Evolutionary conservation across 352 stramenopile species (phyloP).

Genomic region (Globisporangium ultimum): DNA sequence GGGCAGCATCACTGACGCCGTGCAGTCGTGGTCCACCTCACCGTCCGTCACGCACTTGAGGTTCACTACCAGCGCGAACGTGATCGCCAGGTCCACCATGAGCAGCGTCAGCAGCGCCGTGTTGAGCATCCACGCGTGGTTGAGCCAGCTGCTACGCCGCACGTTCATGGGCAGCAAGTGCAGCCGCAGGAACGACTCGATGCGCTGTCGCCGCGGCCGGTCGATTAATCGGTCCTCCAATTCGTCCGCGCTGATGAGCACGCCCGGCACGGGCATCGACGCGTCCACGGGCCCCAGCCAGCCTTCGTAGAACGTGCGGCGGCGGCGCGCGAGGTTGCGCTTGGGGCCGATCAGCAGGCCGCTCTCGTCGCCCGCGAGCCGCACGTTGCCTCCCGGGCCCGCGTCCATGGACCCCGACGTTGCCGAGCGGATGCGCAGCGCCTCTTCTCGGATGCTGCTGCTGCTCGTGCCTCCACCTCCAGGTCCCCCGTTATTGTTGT

Average conservation of each 20-base stretch:
- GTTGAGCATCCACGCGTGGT: slow-evolving; percentile 65
- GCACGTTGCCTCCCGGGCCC: neutral
- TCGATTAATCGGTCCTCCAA: slow-evolving; percentile 57
- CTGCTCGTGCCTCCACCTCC: slow-evolving; percentile 14
- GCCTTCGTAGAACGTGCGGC: slow-evolving; percentile 61
- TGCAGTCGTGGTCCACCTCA: slow-evolving; percentile 65
- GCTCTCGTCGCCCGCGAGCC: slow-evolving; percentile 20
- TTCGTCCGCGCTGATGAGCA: slow-evolving; percentile 67
- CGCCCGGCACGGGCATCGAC: slow-evolving; percentile 63
- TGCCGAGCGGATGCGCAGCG: slow-evolving; percentile 57
- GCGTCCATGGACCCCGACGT: slow-evolving; percentile 35
- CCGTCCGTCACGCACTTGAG: slow-evolving; percentile 76
- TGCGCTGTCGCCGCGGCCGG: slow-evolving; percentile 28
- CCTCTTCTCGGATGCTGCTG: slow-evolving; percentile 71
- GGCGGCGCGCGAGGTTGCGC: slow-evolving; percentile 13
- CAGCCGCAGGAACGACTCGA: slow-evolving; percentile 43
- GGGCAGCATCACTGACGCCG: slow-evolving; percentile 65
- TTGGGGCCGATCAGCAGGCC: slow-evolving; percentile 22
- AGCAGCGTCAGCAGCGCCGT: slow-evolving; percentile 59
- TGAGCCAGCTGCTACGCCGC: slow-evolving; percentile 45
- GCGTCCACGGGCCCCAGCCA: slow-evolving; percentile 72
- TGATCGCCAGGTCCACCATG: slow-evolving; percentile 78
- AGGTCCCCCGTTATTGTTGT: slow-evolving; percentile 3
- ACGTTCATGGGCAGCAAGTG: slow-evolving; percentile 59
- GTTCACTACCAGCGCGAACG: slow-evolving; percentile 76